Conservation (phyloP, 257 asterid species). For the Solanum microdontum region DNA sequence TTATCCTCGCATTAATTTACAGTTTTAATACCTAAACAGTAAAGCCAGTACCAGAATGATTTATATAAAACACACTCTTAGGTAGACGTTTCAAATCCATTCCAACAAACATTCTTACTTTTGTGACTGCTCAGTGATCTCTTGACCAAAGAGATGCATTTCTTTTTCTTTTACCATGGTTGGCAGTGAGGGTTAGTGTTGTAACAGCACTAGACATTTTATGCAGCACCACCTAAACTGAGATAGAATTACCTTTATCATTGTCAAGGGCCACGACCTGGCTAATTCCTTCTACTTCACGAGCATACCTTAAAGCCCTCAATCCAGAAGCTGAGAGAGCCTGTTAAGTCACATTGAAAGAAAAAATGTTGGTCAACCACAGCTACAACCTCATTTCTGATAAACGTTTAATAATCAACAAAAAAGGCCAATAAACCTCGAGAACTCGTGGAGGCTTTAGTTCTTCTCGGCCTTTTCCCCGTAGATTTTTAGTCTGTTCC, state of each 20-base stretch:
- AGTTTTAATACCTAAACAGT: not conserved
- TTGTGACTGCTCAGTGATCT: not conserved
- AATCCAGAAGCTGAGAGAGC: constrained; percentile 97
- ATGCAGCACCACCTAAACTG: not conserved
- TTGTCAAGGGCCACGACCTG: constrained; percentile 93
- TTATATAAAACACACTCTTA: not conserved
- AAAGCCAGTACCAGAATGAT: not conserved
- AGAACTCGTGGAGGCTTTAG: constrained; percentile 68
- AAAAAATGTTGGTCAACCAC: not conserved
- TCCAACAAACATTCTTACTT: not conserved
- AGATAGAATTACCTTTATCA: constrained; percentile 50
- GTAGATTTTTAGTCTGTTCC: constrained; percentile 16
- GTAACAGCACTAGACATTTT: not conserved
- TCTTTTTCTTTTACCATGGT: not conserved
- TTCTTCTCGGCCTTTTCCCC: constrained; percentile 37
- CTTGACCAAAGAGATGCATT: not conserved
- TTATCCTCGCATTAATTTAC: not conserved
- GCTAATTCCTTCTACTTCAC: constrained; percentile 83
- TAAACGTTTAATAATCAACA: not conserved
- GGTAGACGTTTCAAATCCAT: not conserved
- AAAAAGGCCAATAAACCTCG: constrained; percentile 47
- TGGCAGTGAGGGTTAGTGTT: not conserved
- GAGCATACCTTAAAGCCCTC: constrained; percentile 90
- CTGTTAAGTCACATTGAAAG: constrained; percentile 21
- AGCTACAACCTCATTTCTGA: not conserved